A percentile compares a stretch with the other conserved stretches of the same genome.
phyloP scores from a whole-genome alignment of 1,284 basidiomycete species.

The Ustilago curta region DNA sequence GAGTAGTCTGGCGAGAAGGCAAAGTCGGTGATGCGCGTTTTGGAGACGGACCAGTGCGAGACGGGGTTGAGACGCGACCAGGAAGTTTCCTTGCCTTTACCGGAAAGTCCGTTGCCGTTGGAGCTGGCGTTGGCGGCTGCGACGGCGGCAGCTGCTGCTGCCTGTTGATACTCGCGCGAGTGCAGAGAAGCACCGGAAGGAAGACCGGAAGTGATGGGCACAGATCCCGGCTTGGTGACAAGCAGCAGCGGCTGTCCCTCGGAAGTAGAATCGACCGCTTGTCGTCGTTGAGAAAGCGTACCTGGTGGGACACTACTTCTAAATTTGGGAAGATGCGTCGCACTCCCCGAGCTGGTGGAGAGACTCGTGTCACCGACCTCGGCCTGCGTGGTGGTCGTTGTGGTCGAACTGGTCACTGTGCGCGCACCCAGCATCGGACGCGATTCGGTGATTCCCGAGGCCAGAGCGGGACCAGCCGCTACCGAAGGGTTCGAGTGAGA shows the following conservation, averaged over 20 bases:
- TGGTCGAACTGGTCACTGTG: constrained; percentile 40
- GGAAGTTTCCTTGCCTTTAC: constrained; percentile 49
- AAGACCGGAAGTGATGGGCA: constrained; percentile 44
- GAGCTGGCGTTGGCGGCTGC: constrained; percentile 30
- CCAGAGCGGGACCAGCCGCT: constrained; percentile 4
- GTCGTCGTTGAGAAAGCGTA: constrained; percentile 35
- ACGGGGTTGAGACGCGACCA: constrained; percentile 60
- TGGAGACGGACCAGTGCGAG: constrained; percentile 58
- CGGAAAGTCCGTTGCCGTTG: constrained; percentile 41
- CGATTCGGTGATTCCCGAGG: constrained; percentile 18
- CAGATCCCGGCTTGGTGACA: constrained; percentile 45
- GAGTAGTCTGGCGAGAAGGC: constrained; percentile 62
- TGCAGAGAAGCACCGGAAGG: constrained; percentile 22
- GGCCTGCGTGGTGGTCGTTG: constrained; percentile 39
- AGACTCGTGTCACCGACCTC: constrained; percentile 27
- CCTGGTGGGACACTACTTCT: constrained; percentile 19
- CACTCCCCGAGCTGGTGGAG: constrained; percentile 41
- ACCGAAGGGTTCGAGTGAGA: constrained; percentile 16
- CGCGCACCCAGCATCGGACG: constrained; percentile 34
- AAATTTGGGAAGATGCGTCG: constrained; percentile 19
- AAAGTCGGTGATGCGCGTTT: constrained; percentile 55
- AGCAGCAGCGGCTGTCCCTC: constrained; percentile 36
- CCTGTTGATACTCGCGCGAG: constrained; percentile 44
- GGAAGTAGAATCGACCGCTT: constrained; percentile 2
- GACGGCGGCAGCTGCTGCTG: constrained; percentile 34